phyloP scores from a whole-genome alignment of 1,139 yeast genomes.

The Pneumocystis wakefieldiae region DNA sequence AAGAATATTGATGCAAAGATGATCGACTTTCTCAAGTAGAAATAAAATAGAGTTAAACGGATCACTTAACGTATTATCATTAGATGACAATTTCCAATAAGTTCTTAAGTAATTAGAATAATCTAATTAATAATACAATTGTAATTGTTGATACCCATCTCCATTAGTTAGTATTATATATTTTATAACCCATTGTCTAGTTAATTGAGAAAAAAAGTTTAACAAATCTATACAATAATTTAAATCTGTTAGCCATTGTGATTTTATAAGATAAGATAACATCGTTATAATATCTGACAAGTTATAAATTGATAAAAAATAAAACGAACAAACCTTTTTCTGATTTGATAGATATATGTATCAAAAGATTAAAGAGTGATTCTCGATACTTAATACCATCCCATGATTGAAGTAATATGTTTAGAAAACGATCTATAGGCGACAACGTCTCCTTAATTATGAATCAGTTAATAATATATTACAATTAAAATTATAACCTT shows the following conservation, averaged over 20 bases:
- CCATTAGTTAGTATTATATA: constrained; percentile 22
- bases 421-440: constrained; percentile 11
- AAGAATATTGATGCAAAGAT: neutral
- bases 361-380: constrained; percentile 6
- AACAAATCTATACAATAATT: neutral
- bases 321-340: neutral
- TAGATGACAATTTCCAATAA: neutral
- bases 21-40: neutral
- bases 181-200: constrained; percentile 19
- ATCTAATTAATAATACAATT: neutral
- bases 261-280: neutral
- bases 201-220: neutral
- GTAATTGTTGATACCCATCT: neutral
- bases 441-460: constrained; percentile 4
- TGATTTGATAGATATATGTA: constrained; percentile 7
- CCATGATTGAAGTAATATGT: constrained; percentile 9
- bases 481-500: constrained; percentile 6
- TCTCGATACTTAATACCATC: constrained; percentile 9
- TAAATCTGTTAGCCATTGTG: neutral
- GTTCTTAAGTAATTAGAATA: neutral
- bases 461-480: constrained; percentile 5
- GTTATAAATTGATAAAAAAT: neutral
- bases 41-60: neutral
- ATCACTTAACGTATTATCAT: neutral
- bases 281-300: neutral